Base-by-base conservation (phyloP, 805 yeast genomes). In the Starmera quercuum region DNA sequence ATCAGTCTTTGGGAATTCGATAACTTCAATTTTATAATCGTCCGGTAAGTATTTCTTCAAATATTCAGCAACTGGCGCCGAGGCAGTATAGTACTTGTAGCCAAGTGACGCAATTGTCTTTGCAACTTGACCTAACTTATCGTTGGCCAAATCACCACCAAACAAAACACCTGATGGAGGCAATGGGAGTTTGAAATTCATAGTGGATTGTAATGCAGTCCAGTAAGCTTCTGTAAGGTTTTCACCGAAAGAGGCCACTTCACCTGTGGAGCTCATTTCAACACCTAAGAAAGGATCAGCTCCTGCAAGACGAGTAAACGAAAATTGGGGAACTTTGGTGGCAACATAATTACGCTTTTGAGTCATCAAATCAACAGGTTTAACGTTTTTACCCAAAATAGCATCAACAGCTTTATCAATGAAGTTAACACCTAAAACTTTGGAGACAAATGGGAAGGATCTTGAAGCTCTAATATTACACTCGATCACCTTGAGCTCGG, bases 221-320 rank as follows among this genome's bases (percentile, higher is more conserved):
- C 97, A 92, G 73, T 92, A 92, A 23, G 97, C 95, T 63, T 92
- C 97, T 36, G 72, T 51, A 42, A 82, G 59, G 60, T 85, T 81
- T 41, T 68, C 68, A 49, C 99, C 99, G 57, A 92, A 92, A 58
- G 96, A 84, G 20, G 98, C 98, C 57, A 92, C 83, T 66, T 92
- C 99, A 62, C 99, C 99, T 33, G 99, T 92, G 10, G 97, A 88
- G 6, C 97, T 81, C 99, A 92, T 92, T 68, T 92, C 99, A 46
- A 92, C 98, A 44, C 98, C 98, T 56, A 92, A 71, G 73, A 84
- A 88, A 44, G 99, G 99, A 62, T 92, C 99, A 32, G 99, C 99
- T 46, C 98, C 99, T 14, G 97, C 97, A 53, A 92, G 72, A 68
- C 99, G 80, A 26, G 97, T 88, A 70, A 92, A 92, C 7, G 97